A percentile compares a stretch with the other conserved stretches of the same genome.
phyloP scores from a whole-genome alignment of 495 filamentous ascomycete genomes.

The Neurospora sp. region DNA sequence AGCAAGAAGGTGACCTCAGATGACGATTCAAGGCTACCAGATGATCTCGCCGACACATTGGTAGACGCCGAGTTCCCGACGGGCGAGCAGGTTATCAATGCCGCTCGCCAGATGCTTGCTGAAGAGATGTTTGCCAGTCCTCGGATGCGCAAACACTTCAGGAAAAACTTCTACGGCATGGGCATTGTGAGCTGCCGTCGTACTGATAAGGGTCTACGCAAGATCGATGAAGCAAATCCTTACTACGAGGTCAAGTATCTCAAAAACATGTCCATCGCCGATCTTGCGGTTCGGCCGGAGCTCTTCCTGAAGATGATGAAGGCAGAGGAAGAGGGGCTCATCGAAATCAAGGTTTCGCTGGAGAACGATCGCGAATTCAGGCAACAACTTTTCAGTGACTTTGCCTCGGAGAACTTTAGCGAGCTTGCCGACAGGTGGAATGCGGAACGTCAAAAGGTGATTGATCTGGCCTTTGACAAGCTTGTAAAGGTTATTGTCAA shows the following conservation, averaged over 20 bases:
- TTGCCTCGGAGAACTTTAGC: slow-evolving; percentile 88
- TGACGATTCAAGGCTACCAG: slow-evolving; percentile 63
- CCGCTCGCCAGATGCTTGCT: slow-evolving; percentile 77
- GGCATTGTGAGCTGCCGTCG: slow-evolving; percentile 76
- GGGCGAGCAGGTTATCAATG: slow-evolving; percentile 60
- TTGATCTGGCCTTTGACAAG: slow-evolving; percentile 71
- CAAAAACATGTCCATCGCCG: slow-evolving; percentile 68
- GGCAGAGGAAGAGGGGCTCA: slow-evolving; percentile 83
- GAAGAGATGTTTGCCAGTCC: slow-evolving; percentile 86
- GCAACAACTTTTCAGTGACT: slow-evolving; percentile 62
- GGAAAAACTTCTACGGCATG: slow-evolving; percentile 68
- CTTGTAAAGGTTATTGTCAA: slow-evolving; percentile 77
- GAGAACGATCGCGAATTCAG: slow-evolving; percentile 65
- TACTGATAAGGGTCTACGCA: slow-evolving; percentile 87
- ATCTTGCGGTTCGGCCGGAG: slow-evolving; percentile 74
- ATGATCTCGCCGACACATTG: slow-evolving; percentile 73
- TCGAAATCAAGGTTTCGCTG: slow-evolving; percentile 71
- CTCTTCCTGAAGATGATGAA: slow-evolving; percentile 92
- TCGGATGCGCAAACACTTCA: slow-evolving; percentile 78
- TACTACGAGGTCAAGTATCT: slow-evolving; percentile 99
- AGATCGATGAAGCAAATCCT: slow-evolving; percentile 89
- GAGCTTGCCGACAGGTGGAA: slow-evolving; percentile 96
- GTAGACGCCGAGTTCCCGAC: slow-evolving; percentile 64
- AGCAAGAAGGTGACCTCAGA: slow-evolving; percentile 72
- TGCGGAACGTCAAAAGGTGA: slow-evolving; percentile 64